phyloP scores from a whole-genome alignment of 331 rosid genomes.

The Malus hybrid region DNA sequence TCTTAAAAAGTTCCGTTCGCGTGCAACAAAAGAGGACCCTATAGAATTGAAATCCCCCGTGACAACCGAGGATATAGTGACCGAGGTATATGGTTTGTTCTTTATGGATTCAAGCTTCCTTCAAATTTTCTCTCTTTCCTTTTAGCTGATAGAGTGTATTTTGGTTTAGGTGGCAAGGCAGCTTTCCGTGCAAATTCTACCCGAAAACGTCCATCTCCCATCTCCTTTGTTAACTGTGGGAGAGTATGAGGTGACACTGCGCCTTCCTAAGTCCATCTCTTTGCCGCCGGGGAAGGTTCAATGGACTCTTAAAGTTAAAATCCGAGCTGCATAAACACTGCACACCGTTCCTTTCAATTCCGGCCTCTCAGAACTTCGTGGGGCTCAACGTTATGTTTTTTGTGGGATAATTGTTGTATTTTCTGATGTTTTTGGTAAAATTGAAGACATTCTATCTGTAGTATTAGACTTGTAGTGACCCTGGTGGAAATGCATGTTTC shows the following conservation, averaged over 20 bases:
- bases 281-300: conserved; percentile 69
- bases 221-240: conserved; percentile 49
- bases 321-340: conserved; percentile 44
- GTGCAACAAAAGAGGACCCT: conserved; percentile 48
- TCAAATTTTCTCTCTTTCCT: background rate
- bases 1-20: conserved; percentile 29
- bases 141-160: conserved; percentile 1
- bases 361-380: background rate
- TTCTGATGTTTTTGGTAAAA: background rate
- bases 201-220: conserved; percentile 44
- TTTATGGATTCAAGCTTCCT: background rate
- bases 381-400: background rate
- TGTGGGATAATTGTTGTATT: background rate
- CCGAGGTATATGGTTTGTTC: conserved; percentile 30
- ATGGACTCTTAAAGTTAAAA: conserved; percentile 64
- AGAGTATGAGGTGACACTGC: conserved; percentile 73
- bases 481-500: background rate
- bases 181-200: conserved; percentile 47
- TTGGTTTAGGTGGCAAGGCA: conserved; percentile 70
- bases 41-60: conserved; percentile 36
- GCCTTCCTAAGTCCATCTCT: conserved; percentile 69
- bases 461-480: too few relatives aligned
- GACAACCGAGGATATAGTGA: conserved; percentile 36
- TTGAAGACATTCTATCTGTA: background rate
- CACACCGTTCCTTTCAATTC: background rate